phyloP scores from a whole-genome alignment of 441 rosid genomes.

The Flueggea neowawraea region DNA sequence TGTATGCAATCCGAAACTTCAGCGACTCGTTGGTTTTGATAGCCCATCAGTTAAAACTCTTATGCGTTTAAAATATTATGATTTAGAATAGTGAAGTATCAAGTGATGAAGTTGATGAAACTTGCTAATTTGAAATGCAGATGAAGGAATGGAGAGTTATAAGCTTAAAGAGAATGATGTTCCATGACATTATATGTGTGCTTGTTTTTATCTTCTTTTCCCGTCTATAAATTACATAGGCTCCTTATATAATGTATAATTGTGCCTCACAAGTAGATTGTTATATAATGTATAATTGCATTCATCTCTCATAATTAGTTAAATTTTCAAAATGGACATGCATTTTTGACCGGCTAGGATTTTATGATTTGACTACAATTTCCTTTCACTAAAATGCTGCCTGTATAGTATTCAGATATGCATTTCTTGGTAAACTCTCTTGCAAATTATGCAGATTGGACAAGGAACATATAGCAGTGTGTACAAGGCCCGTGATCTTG shows the following conservation, averaged over 20 bases:
- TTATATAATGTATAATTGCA: neutral
- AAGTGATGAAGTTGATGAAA: neutral
- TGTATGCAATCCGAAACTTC: neutral
- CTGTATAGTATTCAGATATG: neutral
- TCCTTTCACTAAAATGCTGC: neutral
- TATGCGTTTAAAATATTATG: neutral
- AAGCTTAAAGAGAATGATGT: neutral
- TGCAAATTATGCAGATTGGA: constrained; percentile 41
- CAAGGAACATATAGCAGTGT: constrained; percentile 69
- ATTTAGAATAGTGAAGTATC: neutral
- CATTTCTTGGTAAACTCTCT: neutral
- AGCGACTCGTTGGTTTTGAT: neutral
- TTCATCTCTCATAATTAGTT: neutral
- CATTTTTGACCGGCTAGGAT: no score
- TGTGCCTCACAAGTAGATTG: neutral
- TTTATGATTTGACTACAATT: no score
- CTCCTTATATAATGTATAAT: neutral
- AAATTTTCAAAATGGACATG: neutral
- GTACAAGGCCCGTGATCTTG: constrained; percentile 55
- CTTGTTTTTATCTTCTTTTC: neutral
- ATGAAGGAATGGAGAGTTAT: neutral
- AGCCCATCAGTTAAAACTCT: no score
- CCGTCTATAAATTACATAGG: neutral
- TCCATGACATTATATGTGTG: neutral
- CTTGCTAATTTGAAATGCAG: neutral